Conservation (phyloP, 2,329 filamentous ascomycete genomes). For the Fusarium sp. region DNA sequence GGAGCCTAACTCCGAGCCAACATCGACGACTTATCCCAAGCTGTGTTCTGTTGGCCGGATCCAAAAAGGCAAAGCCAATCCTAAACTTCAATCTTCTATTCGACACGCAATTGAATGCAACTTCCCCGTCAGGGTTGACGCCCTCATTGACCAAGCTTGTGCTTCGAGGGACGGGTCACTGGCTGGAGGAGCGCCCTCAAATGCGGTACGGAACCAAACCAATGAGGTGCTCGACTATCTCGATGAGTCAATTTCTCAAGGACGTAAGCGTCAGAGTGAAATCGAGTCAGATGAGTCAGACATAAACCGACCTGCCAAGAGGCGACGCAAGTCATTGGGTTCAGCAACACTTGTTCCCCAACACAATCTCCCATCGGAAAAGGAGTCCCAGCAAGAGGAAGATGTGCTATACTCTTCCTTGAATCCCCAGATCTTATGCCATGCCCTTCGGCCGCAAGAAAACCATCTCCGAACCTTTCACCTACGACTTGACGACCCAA, state of each 20-base stretch:
- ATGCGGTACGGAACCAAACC: rapidly evolving
- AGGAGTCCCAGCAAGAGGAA: rapidly evolving
- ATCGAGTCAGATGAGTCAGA: not conserved
- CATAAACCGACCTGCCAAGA: rapidly evolving
- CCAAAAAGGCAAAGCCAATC: rapidly evolving
- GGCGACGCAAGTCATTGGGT: rapidly evolving
- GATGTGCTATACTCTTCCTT: not conserved
- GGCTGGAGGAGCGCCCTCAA: rapidly evolving
- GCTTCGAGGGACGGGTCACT: not conserved
- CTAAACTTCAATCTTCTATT: not conserved
- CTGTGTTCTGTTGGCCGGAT: not conserved
- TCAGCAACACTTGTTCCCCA: not conserved
- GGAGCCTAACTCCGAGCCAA: not conserved
- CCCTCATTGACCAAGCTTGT: not conserved
- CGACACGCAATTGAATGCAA: not conserved
- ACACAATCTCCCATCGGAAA: not conserved
- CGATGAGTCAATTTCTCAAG: rapidly evolving
- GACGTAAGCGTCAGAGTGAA: not conserved
- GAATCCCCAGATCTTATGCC: no score
- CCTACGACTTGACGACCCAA: no score
- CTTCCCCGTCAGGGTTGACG: rapidly evolving
- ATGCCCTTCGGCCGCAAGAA: no score
- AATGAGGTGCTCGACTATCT: not conserved
- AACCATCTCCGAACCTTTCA: rapidly evolving
- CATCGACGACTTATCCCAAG: not conserved